A percentile compares a stretch with the other conserved stretches of the same genome.
Conservation (phyloP, 1,139 yeast genomes). For the Schizosaccharomyces versatilis region DNA sequence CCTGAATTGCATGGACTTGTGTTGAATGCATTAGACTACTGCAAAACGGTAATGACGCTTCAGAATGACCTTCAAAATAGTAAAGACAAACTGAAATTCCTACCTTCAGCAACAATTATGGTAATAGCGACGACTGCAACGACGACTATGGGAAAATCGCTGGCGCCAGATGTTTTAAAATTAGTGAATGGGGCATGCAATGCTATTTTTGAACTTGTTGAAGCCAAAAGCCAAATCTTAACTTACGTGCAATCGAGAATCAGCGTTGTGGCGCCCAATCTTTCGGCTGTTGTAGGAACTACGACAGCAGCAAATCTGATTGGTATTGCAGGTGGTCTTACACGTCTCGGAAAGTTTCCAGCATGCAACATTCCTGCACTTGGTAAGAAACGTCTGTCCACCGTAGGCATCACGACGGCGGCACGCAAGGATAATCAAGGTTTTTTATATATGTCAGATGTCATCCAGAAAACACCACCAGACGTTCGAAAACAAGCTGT, state of each 20-base stretch:
- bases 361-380: conserved; percentile 65
- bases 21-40: conserved; percentile 42
- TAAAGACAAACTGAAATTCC: conserved; percentile 7
- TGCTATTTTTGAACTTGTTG: conserved; percentile 27
- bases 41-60: conserved; percentile 30
- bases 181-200: conserved; percentile 28
- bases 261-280: conserved; percentile 53
- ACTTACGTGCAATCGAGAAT: conserved; percentile 36
- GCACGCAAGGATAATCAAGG: conserved; percentile 42
- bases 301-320: conserved; percentile 53
- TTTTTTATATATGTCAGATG: conserved; percentile 20
- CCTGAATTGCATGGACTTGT: conserved; percentile 50
- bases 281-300: conserved; percentile 51
- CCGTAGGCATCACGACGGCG: conserved; percentile 23
- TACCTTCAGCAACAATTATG: conserved; percentile 40
- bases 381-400: conserved; percentile 40
- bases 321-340: conserved; percentile 48
- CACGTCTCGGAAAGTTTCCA: conserved; percentile 49
- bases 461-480: conserved; percentile 28
- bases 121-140: conserved; percentile 57
- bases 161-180: conserved; percentile 23
- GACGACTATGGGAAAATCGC: conserved; percentile 20
- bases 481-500: conserved; percentile 47
- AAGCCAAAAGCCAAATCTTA: conserved; percentile 27
- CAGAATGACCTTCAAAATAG: conserved; percentile 24